Evolutionary conservation across 2,329 filamentous ascomycete genomes (phyloP).

Genomic region (Fusarium buxicola): DNA sequence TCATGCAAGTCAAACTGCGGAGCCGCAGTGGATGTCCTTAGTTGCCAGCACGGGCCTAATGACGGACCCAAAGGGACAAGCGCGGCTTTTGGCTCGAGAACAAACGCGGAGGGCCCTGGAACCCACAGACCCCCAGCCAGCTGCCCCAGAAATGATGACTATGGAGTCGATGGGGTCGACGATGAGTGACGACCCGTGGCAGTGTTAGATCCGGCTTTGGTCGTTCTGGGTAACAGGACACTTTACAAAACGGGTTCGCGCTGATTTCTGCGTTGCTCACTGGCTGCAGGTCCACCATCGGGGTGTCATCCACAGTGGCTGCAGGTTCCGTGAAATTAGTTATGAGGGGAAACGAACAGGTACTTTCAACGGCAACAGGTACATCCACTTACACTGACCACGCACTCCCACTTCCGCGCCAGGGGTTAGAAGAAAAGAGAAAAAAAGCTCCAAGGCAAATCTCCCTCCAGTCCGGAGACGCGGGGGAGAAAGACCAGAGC

Average conservation of each 20-base stretch:
- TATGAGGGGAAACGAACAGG: constrained; percentile 31
- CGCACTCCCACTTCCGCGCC: background rate
- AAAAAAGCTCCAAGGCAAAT: constrained; percentile 15
- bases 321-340: constrained; percentile 16
- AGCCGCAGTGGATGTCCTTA: constrained; percentile 45
- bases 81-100: constrained; percentile 26
- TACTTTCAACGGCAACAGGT: constrained; percentile 7
- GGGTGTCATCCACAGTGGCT: constrained; percentile 14
- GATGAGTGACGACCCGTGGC: constrained; percentile 26
- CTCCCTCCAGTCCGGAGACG: constrained; percentile 29
- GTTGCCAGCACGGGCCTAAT: constrained; percentile 32
- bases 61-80: constrained; percentile 38
- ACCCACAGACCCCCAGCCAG: constrained; percentile 37
- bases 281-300: constrained; percentile 7
- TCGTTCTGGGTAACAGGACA: constrained; percentile 8
- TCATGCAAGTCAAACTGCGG: constrained; percentile 49
- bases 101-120: constrained; percentile 41
- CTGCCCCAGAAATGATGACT: constrained; percentile 34
- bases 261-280: background rate
- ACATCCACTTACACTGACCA: constrained; percentile 4
- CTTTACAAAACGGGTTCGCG: background rate
- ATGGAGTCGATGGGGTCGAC: constrained; percentile 20
- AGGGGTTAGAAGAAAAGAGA: background rate
- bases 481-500: constrained; percentile 2
- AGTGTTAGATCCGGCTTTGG: constrained; percentile 19